Evolutionary conservation across 2,329 filamentous ascomycete genomes (phyloP).

Genomic region (Neurospora crassa): DNA sequence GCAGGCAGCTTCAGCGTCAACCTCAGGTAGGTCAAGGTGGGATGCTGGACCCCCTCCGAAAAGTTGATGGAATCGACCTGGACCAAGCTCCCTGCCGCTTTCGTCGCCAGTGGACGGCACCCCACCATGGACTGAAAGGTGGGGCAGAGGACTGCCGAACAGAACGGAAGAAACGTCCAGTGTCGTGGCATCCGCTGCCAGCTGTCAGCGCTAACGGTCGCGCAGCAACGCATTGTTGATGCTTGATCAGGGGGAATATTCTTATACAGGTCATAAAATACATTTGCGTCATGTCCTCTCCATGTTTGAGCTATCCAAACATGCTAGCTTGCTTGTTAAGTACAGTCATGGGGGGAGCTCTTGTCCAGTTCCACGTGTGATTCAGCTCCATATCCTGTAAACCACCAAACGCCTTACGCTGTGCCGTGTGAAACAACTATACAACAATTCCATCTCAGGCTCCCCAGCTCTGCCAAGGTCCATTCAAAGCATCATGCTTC

Average conservation of each 20-base stretch:
- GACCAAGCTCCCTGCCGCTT: slow-evolving; percentile 8
- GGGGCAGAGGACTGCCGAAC: slow-evolving; percentile 7
- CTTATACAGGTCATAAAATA: neutral
- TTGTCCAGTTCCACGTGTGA: neutral
- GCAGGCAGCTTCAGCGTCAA: slow-evolving; percentile 13
- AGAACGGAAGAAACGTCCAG: neutral
- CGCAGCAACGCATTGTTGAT: neutral
- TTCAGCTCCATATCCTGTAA: neutral
- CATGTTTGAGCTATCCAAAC: neutral
- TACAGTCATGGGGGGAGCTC: neutral
- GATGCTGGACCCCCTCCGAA: slow-evolving; percentile 12
- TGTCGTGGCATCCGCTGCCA: neutral
- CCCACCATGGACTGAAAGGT: slow-evolving; percentile 6
- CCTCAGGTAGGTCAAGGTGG: slow-evolving; percentile 11
- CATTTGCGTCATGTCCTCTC: neutral
- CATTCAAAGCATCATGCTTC: slow-evolving; percentile 51
- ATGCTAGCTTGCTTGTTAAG: neutral
- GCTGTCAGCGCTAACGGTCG: neutral
- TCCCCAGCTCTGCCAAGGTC: slow-evolving; percentile 1
- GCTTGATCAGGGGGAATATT: neutral
- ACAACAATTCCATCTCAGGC: neutral
- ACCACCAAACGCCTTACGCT: slow-evolving; percentile 11
- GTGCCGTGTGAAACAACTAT: slow-evolving; percentile 6
- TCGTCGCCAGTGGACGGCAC: neutral
- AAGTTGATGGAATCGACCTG: slow-evolving; percentile 13